Base-by-base conservation (phyloP, 306 rosid species). In the Sphenostylis stenocarpa region DNA sequence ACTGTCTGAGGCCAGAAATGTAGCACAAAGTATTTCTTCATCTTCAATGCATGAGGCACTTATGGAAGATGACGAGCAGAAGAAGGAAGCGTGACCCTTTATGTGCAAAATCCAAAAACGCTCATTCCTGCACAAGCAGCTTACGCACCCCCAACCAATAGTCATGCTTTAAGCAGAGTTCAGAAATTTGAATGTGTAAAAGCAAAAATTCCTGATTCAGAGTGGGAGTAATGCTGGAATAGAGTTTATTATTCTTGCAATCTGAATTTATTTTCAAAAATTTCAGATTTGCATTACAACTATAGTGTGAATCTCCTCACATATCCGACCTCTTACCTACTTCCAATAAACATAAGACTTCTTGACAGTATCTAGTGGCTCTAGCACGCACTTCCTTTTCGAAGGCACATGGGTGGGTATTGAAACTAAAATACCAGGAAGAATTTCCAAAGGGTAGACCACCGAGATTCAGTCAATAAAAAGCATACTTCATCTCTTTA, bases 21-120 rank as follows among this genome's bases (percentile, higher is more conserved):
- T 4, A 24, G 36, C 19, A 57, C 36, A 16, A 13, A 13, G 17
- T 12, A 13, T 57, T 13, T 13, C n/a, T 13, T 13, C n/a, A 57
- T 4, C 38, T 21, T 78, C 73, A 1, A 55, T 80, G 41, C 83
- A 81, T 65, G 82, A 5, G 34, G 86, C 82, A 17, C 81, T 63
- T 28, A 81, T 85, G 6, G 80, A 84, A 43, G 72, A 80, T 0
- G 85, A 87, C 72, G 96, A 89, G 55, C 78, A 81, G 77, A 87
- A 89, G 79, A 84, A 79, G 72, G 84, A 89, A 74, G 82, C 69
- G 19, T 91, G 94, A 94, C 90, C 77, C 47, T 83, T 26, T 83
- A 85, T 89, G 71, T 89, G 94, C 92, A 86, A 49, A n/a, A n/a
- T n/a, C n/a, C n/a, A n/a, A n/a, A n/a, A n/a, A n/a, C n/a, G n/a